Evolutionary conservation across 176 grass and related monocot species (phyloP).

Genomic region (Zea luxurians): DNA sequence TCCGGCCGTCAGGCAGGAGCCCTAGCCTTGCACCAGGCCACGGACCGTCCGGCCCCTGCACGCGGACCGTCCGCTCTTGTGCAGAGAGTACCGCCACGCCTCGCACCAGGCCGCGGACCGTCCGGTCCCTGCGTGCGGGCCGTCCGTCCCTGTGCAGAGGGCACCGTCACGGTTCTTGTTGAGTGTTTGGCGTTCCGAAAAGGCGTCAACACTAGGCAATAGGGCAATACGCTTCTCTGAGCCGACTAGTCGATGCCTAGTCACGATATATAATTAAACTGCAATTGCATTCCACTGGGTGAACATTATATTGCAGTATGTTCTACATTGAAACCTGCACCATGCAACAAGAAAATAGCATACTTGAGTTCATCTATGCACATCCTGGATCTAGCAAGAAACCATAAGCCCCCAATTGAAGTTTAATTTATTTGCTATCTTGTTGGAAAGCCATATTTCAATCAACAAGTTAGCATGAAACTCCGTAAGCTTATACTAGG

Average conservation of each 20-base stretch:
- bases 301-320: not conserved
- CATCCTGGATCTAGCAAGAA: not conserved
- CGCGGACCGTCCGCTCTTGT: too few relatives aligned
- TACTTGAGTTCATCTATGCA: not conserved
- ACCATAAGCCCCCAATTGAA: not conserved
- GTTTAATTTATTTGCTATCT: not conserved
- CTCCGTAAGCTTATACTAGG: conserved; percentile 9
- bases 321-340: not conserved
- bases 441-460: not conserved
- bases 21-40: too few relatives aligned
- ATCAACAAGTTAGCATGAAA: conserved; percentile 23
- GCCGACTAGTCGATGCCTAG: not conserved
- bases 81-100: too few relatives aligned
- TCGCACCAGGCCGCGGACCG: too few relatives aligned
- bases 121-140: too few relatives aligned
- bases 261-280: conserved; percentile 1
- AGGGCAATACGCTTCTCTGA: not conserved
- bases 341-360: conserved; percentile 1
- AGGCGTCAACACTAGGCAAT: too few relatives aligned
- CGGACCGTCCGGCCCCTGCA: too few relatives aligned
- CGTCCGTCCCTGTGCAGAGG: too few relatives aligned
- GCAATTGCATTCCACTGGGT: not conserved
- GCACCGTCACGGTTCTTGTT: too few relatives aligned
- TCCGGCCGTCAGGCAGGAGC: too few relatives aligned
- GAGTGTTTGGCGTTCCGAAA: too few relatives aligned